A percentile compares a stretch with the other conserved stretches of the same genome.
Conservation (phyloP, 805 yeast genomes). For the Wickerhamiella domercqiae region DNA sequence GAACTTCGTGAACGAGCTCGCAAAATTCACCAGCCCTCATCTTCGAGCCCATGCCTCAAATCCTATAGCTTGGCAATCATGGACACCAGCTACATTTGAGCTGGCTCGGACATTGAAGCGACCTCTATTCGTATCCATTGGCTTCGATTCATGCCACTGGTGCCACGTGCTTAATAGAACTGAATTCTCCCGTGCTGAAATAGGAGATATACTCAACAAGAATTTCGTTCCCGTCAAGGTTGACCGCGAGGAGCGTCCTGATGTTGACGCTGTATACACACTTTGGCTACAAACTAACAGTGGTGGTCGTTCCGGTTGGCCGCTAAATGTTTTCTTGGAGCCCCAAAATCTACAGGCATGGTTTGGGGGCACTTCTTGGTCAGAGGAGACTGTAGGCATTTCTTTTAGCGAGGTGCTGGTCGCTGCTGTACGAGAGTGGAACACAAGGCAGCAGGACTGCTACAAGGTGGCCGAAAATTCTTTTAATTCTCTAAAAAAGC, state of each 20-base stretch:
- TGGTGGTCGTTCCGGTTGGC: constrained; percentile 28
- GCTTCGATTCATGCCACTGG: constrained; percentile 27
- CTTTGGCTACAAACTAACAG: constrained; percentile 24
- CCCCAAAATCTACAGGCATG: constrained; percentile 25
- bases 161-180: constrained; percentile 27
- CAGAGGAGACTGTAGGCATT: constrained; percentile 10
- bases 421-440: constrained; percentile 22
- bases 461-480: constrained; percentile 18
- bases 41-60: constrained; percentile 18
- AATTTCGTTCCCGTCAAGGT: constrained; percentile 25
- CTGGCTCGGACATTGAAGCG: constrained; percentile 21
- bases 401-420: constrained; percentile 21
- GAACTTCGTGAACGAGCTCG: constrained; percentile 7
- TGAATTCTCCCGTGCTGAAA: constrained; percentile 17
- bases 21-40: constrained; percentile 16
- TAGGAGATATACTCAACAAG: constrained; percentile 21
- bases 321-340: constrained; percentile 25
- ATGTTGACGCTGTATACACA: constrained; percentile 26
- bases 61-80: constrained; percentile 27
- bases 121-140: constrained; percentile 26
- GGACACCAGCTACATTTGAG: constrained; percentile 22
- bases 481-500: constrained; percentile 15
- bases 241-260: constrained; percentile 29
- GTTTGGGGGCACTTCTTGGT: constrained; percentile 27
- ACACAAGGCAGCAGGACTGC: constrained; percentile 18